These are phyloP conservation scores for Martensiomyces pterosporus DNA, from an alignment of 192 early-diverging fungal genomes.

Conservation along the genomic window DNA sequence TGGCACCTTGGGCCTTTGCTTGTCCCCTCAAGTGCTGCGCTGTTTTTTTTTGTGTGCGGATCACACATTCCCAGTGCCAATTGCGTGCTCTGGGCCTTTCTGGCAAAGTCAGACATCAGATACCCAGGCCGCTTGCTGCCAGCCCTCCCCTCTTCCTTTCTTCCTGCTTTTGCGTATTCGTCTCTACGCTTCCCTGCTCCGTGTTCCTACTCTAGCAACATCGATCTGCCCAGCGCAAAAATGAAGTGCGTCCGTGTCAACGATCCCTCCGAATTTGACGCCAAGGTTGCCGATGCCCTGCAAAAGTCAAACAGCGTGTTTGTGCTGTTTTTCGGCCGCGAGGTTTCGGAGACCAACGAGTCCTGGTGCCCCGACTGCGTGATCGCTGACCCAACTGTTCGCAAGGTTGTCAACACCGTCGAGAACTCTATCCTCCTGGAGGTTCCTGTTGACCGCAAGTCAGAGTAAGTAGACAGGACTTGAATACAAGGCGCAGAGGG, in stretches of 20 bases:
- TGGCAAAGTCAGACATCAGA: no score
- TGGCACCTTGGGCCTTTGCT: no score
- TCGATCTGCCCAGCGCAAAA: background rate
- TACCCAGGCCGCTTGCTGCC: no score
- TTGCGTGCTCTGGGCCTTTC: no score
- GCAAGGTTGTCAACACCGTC: conserved; percentile 21
- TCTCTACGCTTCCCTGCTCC: no score
- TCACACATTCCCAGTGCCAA: no score
- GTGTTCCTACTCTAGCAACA: background rate
- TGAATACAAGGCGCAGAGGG: no score
- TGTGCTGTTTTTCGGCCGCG: conserved; percentile 49
- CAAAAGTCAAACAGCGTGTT: conserved; percentile 17
- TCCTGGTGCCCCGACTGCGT: conserved; percentile 50
- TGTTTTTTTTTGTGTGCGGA: no score
- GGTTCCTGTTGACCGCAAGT: conserved; percentile 38
- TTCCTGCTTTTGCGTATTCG: no score
- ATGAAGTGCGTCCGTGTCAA: conserved; percentile 42
- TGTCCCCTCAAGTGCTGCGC: no score
- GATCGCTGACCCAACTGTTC: conserved; percentile 43
- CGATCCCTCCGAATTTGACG: conserved; percentile 27
- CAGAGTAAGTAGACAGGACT: conserved; percentile 13
- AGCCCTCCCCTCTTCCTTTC: no score
- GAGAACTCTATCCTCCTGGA: conserved; percentile 29
- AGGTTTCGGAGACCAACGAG: conserved; percentile 13
- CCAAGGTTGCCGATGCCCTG: conserved; percentile 3